Percentiles rank a stretch among this genome's conserved stretches.
Conservation (phyloP, 768 basidiomycete species). For the Mycena leptocephala region DNA sequence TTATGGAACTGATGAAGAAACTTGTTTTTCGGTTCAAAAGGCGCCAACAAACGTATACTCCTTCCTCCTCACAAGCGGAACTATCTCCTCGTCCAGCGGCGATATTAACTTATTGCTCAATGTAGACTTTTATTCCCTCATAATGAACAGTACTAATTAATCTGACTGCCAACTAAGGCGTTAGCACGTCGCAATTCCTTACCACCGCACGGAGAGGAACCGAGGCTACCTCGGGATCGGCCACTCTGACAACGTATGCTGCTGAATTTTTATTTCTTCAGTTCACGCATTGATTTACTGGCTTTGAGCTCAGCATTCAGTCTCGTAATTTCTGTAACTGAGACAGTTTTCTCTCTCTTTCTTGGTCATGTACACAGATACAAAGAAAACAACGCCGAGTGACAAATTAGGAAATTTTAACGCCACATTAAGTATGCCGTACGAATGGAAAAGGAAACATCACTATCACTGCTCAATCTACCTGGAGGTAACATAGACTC, state of each 20-base stretch:
- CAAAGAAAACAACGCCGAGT: not conserved
- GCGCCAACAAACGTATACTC: slow-evolving; percentile 68
- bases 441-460: no score
- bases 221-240: slow-evolving; percentile 74
- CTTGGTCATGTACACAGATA: not conserved
- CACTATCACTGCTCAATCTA: no score
- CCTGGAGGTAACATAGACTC: no score
- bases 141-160: no score
- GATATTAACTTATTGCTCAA: slow-evolving; percentile 70
- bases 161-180: slow-evolving; percentile 60
- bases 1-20: no score
- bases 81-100: slow-evolving; percentile 65
- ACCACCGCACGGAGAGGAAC: slow-evolving; percentile 75
- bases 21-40: slow-evolving; percentile 69
- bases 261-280: not conserved
- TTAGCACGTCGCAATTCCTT: slow-evolving; percentile 71
- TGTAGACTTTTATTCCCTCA: slow-evolving; percentile 46
- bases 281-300: not conserved
- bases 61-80: slow-evolving; percentile 59
- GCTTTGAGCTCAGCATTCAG: slow-evolving; percentile 61
- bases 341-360: slow-evolving; percentile 8
- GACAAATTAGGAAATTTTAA: not conserved
- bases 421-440: no score
- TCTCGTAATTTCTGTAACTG: slow-evolving; percentile 63
- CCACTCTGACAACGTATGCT: slow-evolving; percentile 68